These are phyloP conservation scores for Tetradesmus lagerheimii DNA, from an alignment of 139 green algal species.

Conservation along the genomic window DNA sequence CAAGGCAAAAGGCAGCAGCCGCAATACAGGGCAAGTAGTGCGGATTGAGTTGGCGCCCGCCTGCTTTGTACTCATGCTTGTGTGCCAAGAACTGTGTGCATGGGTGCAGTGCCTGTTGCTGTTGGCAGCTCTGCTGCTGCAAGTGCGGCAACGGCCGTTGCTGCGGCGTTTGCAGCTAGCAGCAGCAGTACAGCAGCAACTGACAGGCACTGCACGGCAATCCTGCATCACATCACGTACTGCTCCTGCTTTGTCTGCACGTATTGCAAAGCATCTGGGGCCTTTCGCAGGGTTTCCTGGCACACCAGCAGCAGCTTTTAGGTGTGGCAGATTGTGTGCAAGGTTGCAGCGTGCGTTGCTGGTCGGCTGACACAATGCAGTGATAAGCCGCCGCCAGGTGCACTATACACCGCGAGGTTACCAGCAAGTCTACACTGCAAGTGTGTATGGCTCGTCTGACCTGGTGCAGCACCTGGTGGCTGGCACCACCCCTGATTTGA, in stretches of 20 bases:
- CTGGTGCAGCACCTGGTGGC: not conserved
- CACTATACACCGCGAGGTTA: not conserved
- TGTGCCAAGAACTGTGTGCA: not conserved
- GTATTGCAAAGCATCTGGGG: not conserved
- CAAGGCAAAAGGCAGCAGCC: too few species aligned
- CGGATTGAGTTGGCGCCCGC: too few species aligned
- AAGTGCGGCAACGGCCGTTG: not conserved
- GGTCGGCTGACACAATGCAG: not conserved
- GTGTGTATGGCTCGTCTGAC: not conserved
- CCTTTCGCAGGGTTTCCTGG: not conserved
- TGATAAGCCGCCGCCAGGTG: not conserved
- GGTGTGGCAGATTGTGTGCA: not conserved
- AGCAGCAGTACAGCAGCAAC: not conserved
- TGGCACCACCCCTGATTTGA: not conserved
- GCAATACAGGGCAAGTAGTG: too few species aligned
- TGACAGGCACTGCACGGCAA: not conserved
- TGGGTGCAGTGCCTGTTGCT: not conserved
- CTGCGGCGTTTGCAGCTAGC: not conserved
- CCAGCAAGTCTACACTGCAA: slow-evolving; percentile 1
- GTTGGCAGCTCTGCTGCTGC: not conserved
- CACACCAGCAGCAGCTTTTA: not conserved
- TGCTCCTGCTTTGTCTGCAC: not conserved
- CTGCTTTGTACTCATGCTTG: too few species aligned
- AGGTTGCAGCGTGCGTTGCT: not conserved
- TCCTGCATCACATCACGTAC: not conserved